Evolutionary conservation across 2,329 filamentous ascomycete genomes (phyloP), one percentile per base, ranked within the genome.

Genomic region (Penicillium concentricum): DNA sequence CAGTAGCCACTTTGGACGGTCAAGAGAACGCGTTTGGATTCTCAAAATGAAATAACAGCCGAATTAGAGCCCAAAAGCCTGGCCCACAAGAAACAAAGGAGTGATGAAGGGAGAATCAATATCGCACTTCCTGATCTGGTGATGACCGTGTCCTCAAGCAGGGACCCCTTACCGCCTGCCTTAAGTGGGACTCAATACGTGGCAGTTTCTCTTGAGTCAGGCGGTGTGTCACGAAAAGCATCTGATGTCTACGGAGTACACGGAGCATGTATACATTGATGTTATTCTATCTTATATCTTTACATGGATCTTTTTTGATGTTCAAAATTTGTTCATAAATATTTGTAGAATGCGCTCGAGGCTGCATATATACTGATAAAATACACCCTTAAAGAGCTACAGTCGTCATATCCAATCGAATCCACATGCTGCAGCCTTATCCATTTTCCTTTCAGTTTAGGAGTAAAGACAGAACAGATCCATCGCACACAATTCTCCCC

Each of bases 111-210:
- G 57, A 60, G 51, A 55, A 56, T 60, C 61, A 62, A 63, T 64
- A 64, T 66, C 62, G 61, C 59, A 66, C 67, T 66, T 65, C 61
- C 58, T 62, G 62, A 65, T 64, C 64, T 70, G 70, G 64, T 72
- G 70, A 73, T 72, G 71, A 73, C 71, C 70, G 71, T 73, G 71
- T 73, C 71, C 71, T 73, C 67, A 69, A 69, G 60, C 26, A 42
- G 57, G 57, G 59, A 9, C 50, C 38, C 9, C 45, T 55, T 61
- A 73, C 71, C 71, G 71, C 71, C 69, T 72, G 34, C 69, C 53
- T 6, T 6, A 41, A 49, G 28, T 12, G 32, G 50, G 20, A 41
- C 5, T 35, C n/a, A 34, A 56, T 52, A 46, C 9, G 34, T 44
- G 52, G 45, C 48, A 52, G 51, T 57, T 59, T 44, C 39, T 41